A percentile compares a stretch with the other conserved stretches of the same genome.
Evolutionary conservation across 305 asterid genomes (phyloP).

Genomic region (Fraxinus xanthoxyloides): DNA sequence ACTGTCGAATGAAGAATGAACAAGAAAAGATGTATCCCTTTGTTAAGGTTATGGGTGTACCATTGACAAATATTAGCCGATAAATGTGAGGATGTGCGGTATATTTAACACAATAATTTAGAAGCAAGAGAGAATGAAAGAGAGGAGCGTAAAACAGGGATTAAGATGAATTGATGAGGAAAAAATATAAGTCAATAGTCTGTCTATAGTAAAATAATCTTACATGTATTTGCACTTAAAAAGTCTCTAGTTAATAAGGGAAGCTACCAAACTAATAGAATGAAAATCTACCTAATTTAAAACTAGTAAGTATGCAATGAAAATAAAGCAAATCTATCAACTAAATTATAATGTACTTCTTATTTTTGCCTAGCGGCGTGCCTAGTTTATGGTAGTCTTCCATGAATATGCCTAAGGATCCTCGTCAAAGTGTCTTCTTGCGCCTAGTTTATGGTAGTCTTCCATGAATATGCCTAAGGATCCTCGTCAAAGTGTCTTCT

Average conservation of each 20-base stretch:
- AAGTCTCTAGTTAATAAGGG: neutral
- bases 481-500: too few relatives aligned
- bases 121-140: neutral
- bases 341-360: too few relatives aligned
- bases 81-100: neutral
- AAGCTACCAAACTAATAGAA: neutral
- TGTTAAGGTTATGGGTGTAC: neutral
- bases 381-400: too few relatives aligned
- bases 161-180: neutral
- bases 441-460: too few relatives aligned
- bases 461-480: too few relatives aligned
- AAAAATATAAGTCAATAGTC: neutral
- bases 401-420: too few relatives aligned
- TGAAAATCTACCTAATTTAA: neutral
- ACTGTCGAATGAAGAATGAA: neutral
- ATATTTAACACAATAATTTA: neutral
- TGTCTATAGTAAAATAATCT: neutral
- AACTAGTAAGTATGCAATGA: neutral
- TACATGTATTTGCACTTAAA: neutral
- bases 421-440: too few relatives aligned
- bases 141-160: neutral
- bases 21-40: neutral
- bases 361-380: too few relatives aligned
- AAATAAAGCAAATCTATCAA: neutral
- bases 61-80: neutral